Percentiles rank a stretch among this genome's conserved stretches.
Conservation (phyloP, 129 eudicot genomes). For the Centella asiatica region DNA sequence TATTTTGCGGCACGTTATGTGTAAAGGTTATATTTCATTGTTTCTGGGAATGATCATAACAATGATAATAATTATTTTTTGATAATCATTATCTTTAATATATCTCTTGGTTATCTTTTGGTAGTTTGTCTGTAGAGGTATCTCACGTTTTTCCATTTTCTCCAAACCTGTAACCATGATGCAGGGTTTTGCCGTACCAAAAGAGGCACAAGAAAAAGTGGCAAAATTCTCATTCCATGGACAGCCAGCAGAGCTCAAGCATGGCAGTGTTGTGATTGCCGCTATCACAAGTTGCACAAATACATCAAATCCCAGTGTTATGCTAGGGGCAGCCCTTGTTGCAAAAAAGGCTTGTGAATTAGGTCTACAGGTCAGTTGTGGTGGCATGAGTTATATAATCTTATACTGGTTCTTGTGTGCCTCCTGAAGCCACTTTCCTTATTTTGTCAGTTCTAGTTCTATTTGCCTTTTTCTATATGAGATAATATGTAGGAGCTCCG, state of each 20-base stretch:
- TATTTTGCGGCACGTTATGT: no score
- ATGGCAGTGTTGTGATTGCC: conserved; percentile 97
- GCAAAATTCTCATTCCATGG: conserved; percentile 76
- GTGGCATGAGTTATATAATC: background rate
- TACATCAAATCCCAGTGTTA: conserved; percentile 97
- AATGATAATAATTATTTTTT: no score
- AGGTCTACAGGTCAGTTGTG: conserved; percentile 70
- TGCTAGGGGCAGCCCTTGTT: conserved; percentile 97
- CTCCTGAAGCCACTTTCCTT: conserved; percentile 4
- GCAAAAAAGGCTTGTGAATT: conserved; percentile 87
- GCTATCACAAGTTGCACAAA: conserved; percentile 97
- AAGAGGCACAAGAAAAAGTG: conserved; percentile 73
- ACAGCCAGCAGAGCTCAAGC: conserved; percentile 77
- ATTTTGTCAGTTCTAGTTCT: conserved; percentile 16
- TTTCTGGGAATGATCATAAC: no score
- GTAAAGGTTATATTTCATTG: no score
- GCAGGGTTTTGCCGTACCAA: conserved; percentile 90
- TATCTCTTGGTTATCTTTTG: background rate
- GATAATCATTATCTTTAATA: no score
- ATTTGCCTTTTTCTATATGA: background rate
- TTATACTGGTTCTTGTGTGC: background rate
- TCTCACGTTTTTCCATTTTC: background rate
- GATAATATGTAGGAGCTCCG: background rate
- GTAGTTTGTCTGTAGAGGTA: background rate
- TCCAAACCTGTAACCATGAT: conserved; percentile 4